These are phyloP conservation scores for Phyllostachys edulis DNA, from an alignment of 176 grass and related monocot species.

Conservation along the genomic window DNA sequence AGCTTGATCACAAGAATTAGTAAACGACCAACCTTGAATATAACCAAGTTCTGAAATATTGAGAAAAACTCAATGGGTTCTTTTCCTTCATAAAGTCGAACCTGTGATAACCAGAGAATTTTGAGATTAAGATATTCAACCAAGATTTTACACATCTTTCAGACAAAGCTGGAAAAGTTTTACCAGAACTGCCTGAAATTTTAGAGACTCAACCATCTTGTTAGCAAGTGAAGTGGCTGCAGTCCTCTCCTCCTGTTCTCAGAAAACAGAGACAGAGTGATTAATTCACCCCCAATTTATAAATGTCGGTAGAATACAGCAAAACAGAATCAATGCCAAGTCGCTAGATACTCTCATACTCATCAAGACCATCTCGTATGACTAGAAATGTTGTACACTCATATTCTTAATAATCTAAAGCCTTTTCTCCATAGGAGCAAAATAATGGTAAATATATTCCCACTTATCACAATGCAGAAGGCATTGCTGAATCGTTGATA, in stretches of 20 bases:
- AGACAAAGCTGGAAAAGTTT: constrained; percentile 28
- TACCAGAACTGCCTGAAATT: constrained; percentile 94
- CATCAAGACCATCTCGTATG: neutral
- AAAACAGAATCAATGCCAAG: neutral
- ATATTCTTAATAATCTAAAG: constrained; percentile 24
- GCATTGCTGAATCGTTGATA: neutral
- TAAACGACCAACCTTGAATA: constrained; percentile 72
- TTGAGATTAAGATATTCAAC: constrained; percentile 14
- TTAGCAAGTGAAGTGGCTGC: constrained; percentile 69
- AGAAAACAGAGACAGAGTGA: neutral
- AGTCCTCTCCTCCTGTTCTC: constrained; percentile 79
- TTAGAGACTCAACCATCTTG: constrained; percentile 84
- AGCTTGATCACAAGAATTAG: constrained; percentile 14
- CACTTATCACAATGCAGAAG: neutral
- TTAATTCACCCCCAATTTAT: neutral
- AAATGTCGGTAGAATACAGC: neutral
- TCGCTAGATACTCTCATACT: constrained; percentile 18
- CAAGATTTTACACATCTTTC: constrained; percentile 5
- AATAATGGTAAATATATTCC: constrained; percentile 6
- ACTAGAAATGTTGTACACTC: constrained; percentile 3
- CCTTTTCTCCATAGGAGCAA: neutral
- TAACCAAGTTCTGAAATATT: constrained; percentile 92
- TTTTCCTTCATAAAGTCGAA: constrained; percentile 93
- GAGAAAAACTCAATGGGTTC: constrained; percentile 90
- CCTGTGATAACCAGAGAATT: constrained; percentile 47